Conservation (phyloP, 176 grass and related monocot species). For the Stipa capillata region DNA sequence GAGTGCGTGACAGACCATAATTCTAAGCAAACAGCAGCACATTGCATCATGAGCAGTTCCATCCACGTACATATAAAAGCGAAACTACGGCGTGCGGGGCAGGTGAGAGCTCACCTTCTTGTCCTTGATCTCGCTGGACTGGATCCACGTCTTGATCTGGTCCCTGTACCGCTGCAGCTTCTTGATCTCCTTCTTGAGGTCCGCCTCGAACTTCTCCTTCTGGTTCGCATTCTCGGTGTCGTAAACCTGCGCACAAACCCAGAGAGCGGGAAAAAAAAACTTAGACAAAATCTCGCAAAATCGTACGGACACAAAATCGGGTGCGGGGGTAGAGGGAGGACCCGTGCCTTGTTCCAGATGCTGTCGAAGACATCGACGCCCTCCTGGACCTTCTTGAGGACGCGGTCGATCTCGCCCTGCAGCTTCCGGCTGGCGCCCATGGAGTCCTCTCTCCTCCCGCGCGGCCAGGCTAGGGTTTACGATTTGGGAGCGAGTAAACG, state of each 20-base stretch:
- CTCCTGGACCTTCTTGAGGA: conserved; percentile 99
- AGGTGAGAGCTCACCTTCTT: conserved; percentile 65
- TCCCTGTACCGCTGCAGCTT: conserved; percentile 97
- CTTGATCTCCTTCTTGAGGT: conserved; percentile 99
- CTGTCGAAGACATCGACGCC: conserved; percentile 99
- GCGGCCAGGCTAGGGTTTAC: conserved; percentile 38
- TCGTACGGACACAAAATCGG: background rate
- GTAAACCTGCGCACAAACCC: conserved; percentile 54
- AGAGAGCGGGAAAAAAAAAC: background rate
- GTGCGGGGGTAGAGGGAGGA: background rate
- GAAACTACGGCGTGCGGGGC: background rate
- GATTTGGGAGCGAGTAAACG: conserved; percentile 17
- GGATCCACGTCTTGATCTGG: conserved; percentile 99
- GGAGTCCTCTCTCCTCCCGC: background rate
- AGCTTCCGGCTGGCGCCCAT: conserved; percentile 97
- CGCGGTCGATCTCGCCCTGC: conserved; percentile 96
- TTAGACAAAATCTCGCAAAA: background rate
- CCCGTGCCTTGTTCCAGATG: conserved; percentile 97
- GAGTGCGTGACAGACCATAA: background rate
- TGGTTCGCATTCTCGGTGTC: conserved; percentile 98
- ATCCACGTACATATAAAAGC: background rate
- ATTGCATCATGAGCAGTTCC: background rate
- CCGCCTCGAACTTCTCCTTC: conserved; percentile 99
- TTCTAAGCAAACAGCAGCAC: background rate
- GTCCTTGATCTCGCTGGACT: conserved; percentile 99